Base-by-base conservation (phyloP, 192 early-diverging fungal species). In the Coemansia erecta region DNA sequence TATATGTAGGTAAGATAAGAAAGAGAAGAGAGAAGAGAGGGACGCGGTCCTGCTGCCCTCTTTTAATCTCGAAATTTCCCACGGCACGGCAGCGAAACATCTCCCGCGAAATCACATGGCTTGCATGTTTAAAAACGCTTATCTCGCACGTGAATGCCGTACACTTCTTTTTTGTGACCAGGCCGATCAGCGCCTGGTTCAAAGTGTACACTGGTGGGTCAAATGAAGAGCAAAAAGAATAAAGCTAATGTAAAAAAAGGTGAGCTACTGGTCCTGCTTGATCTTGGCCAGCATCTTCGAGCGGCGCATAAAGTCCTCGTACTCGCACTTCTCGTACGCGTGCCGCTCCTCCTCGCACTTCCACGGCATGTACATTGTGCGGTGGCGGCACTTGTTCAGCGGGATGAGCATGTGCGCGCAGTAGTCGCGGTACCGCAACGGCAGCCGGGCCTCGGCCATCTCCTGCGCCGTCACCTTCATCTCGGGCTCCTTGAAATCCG, bases 291-390 rank as follows among this genome's bases (percentile, higher is more conserved):
- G 63, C 49, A 74, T 69, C 64, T 64, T 80, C 22, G 72, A 60
- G 41, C 77, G 72, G 14, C 72, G 66, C 72, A 80, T 73, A 66
- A 80, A 73, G 54, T 98, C 95, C 58, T 94, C 90, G 77, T 95
- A 97, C 84, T 94, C 91, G 79, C 95, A 98, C 68, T 97, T 93
- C 71, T 92, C 89, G 73, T 92, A 98, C 49, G 82, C 81, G 46
- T 94, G 88, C 54, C 89, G 77, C 75, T 95, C 92, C 49, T 87
- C 81, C 72, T 88, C 88, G 84, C 95, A 98, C 69, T 93, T 91
- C 92, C 93, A 97, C 22, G 95, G 95, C 59, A 94, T 54, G 72
- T 92, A 95, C 68, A 82, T 89, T 66, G 83, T 91, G 44, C 87
- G 85, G 58, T 81, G 83, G 48, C 95, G 81, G 81, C 95, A 98